Evolutionary conservation across 2,329 filamentous ascomycete genomes (phyloP).

Genomic region (Bipolaris gigantea): DNA sequence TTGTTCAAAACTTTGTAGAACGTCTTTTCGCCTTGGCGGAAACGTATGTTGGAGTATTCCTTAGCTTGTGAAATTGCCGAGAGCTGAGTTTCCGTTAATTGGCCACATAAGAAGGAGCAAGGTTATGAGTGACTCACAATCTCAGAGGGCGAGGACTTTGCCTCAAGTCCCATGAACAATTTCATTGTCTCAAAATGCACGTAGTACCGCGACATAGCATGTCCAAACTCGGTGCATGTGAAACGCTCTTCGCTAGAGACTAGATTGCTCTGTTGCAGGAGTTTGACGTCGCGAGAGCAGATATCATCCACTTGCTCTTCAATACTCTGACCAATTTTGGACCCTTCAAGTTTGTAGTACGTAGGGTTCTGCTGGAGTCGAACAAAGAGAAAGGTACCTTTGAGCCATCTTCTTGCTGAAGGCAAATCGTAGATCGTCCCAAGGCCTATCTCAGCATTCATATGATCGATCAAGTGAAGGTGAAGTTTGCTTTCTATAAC

Average conservation of each 20-base stretch:
- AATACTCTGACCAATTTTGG: conserved; percentile 52
- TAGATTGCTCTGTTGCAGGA: conserved; percentile 64
- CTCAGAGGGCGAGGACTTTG: conserved; percentile 63
- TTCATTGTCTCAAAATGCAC: conserved; percentile 80
- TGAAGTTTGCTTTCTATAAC: conserved; percentile 78
- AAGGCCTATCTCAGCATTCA: conserved; percentile 81
- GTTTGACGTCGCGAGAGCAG: conserved; percentile 67
- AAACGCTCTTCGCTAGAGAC: conserved; percentile 56
- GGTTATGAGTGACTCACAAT: conserved; percentile 58
- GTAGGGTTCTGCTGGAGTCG: conserved; percentile 70
- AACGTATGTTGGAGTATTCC: conserved; percentile 73
- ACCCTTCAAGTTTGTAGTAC: conserved; percentile 68
- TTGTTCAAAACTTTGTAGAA: conserved; percentile 74
- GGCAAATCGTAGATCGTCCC: conserved; percentile 68
- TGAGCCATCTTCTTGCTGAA: conserved; percentile 73
- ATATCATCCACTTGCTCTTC: conserved; percentile 70
- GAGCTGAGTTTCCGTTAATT: conserved; percentile 54
- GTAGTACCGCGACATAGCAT: conserved; percentile 83
- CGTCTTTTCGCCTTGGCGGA: conserved; percentile 69
- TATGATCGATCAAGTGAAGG: conserved; percentile 75
- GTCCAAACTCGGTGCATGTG: conserved; percentile 69
- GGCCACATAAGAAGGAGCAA: not conserved
- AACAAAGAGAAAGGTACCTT: conserved; percentile 76
- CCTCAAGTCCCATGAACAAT: conserved; percentile 63
- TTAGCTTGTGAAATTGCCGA: conserved; percentile 66